Evolutionary conservation across 2,329 filamentous ascomycete species (phyloP).

Genomic region (Calonectria hawksworthii): DNA sequence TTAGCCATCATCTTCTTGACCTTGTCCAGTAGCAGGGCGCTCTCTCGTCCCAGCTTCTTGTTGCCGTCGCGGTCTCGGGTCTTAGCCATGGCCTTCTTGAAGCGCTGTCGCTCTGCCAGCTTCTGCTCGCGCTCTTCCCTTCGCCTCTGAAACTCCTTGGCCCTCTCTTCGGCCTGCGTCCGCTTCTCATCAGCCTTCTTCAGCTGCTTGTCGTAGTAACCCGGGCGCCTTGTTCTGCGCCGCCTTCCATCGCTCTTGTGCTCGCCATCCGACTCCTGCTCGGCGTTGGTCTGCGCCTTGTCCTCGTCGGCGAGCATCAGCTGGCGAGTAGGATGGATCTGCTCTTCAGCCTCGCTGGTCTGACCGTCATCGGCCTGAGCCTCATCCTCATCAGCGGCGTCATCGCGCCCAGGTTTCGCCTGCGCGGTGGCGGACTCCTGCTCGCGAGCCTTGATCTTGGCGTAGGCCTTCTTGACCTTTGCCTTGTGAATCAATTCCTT

Average conservation of each 20-base stretch:
- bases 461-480: slow-evolving; percentile 93
- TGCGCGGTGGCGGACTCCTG: slow-evolving; percentile 47
- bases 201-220: slow-evolving; percentile 77
- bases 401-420: slow-evolving; percentile 40
- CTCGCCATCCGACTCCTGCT: slow-evolving; percentile 20
- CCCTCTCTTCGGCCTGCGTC: slow-evolving; percentile 58
- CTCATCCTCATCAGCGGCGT: slow-evolving; percentile 31
- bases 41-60: slow-evolving; percentile 86
- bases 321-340: slow-evolving; percentile 55
- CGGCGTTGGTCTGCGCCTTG: slow-evolving; percentile 49
- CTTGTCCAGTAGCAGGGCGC: slow-evolving; percentile 81
- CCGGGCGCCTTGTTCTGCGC: slow-evolving; percentile 58
- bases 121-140: slow-evolving; percentile 76
- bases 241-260: slow-evolving; percentile 49
- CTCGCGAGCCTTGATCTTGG: slow-evolving; percentile 79
- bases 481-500: slow-evolving; percentile 90
- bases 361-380: slow-evolving; percentile 33
- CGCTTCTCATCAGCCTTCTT: slow-evolving; percentile 59
- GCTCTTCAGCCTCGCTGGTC: slow-evolving; percentile 33
- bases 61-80: slow-evolving; percentile 82
- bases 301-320: slow-evolving; percentile 58
- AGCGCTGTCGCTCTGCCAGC: slow-evolving; percentile 74
- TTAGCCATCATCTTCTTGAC: slow-evolving; percentile 78
- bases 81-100: slow-evolving; percentile 78
- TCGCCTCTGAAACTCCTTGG: slow-evolving; percentile 58